Conservation (phyloP, 257 asterid species). For the Avicennia marina region DNA sequence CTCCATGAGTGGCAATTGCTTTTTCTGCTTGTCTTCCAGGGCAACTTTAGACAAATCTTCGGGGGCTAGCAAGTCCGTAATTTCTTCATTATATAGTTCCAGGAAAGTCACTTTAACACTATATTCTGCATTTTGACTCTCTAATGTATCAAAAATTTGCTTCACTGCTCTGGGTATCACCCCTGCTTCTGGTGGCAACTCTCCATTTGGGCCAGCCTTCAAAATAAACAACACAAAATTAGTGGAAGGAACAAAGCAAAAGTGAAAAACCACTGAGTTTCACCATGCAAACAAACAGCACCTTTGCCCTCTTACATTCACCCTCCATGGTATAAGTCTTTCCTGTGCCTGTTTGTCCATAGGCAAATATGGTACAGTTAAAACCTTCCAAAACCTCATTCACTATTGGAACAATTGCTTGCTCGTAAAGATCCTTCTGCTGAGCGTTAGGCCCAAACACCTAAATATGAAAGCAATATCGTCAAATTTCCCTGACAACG, state of each 20-base stretch:
- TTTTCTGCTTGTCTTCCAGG: slow-evolving; percentile 66
- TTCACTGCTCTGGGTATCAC: slow-evolving; percentile 74
- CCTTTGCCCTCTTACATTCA: slow-evolving; percentile 77
- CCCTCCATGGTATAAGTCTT: slow-evolving; percentile 87
- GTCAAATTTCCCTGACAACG: too few species aligned
- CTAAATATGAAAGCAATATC: slow-evolving; percentile 21
- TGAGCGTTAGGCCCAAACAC: slow-evolving; percentile 75
- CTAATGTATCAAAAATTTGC: slow-evolving; percentile 74
- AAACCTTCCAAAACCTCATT: slow-evolving; percentile 78
- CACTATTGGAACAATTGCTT: slow-evolving; percentile 73
- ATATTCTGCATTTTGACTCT: slow-evolving; percentile 74
- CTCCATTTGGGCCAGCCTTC: slow-evolving; percentile 61
- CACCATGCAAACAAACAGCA: slow-evolving; percentile 7
- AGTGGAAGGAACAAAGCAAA: background rate
- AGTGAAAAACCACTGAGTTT: background rate
- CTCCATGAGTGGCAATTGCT: slow-evolving; percentile 75
- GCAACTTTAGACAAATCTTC: slow-evolving; percentile 57
- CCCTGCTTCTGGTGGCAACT: slow-evolving; percentile 73
- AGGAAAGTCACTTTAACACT: slow-evolving; percentile 77
- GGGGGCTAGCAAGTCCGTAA: slow-evolving; percentile 71
- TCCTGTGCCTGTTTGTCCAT: slow-evolving; percentile 84
- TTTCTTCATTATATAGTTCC: slow-evolving; percentile 81
- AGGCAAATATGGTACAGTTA: slow-evolving; percentile 78
- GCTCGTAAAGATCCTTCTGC: slow-evolving; percentile 70
- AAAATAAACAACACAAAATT: background rate